Evolutionary conservation across 352 stramenopile genomes (phyloP).

Genomic region (Halophytophthora polymorphica): DNA sequence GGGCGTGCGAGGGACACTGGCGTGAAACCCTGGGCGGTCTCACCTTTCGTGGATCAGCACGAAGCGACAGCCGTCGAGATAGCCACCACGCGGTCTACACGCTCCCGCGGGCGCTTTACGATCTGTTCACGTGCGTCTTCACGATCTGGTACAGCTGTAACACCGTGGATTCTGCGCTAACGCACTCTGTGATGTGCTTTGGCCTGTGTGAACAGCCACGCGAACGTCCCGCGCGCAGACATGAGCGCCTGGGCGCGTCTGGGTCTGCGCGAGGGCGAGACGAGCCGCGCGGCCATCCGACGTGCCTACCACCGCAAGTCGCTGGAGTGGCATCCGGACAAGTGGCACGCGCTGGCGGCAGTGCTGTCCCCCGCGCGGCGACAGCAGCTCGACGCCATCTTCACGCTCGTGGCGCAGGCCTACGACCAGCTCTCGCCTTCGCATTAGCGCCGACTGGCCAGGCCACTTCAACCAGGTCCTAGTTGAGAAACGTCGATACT

Average conservation of each 20-base stretch:
- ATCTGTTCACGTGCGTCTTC: constrained; percentile 52
- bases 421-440: constrained; percentile 40
- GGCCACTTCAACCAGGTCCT: constrained; percentile 24
- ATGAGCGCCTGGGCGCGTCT: constrained; percentile 56
- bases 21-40: constrained; percentile 26
- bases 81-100: constrained; percentile 26
- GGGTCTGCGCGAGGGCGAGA: constrained; percentile 33
- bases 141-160: not conserved
- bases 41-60: constrained; percentile 13
- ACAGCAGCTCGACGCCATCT: constrained; percentile 26
- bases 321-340: constrained; percentile 74
- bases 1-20: constrained; percentile 44
- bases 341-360: constrained; percentile 34
- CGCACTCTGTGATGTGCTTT: constrained; percentile 1
- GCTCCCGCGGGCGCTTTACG: constrained; percentile 39
- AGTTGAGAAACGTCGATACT: not conserved
- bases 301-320: constrained; percentile 55
- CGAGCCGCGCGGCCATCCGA: constrained; percentile 44
- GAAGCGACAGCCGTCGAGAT: not conserved
- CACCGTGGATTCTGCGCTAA: not conserved
- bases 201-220: constrained; percentile 18
- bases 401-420: constrained; percentile 40
- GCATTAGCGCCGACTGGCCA: constrained; percentile 1
- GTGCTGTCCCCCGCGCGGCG: constrained; percentile 25
- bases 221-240: constrained; percentile 28